Conservation (phyloP, 352 stramenopile species). For the Globisporangium echinulatum region DNA sequence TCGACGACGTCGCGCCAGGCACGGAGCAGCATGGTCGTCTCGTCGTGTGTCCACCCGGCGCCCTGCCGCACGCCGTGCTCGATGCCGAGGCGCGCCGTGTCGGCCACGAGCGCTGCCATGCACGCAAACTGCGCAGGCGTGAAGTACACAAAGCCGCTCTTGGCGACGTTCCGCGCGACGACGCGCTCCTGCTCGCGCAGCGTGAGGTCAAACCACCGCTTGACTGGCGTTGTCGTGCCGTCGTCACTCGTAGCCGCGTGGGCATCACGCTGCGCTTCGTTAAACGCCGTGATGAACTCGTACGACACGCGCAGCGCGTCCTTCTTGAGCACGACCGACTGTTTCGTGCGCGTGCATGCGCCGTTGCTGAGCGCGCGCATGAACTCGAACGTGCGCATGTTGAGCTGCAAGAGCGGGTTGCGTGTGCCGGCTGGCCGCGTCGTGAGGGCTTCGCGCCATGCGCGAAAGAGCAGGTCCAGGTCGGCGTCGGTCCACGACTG, state of each 20-base stretch:
- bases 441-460: conserved; percentile 7
- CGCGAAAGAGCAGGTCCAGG: conserved; percentile 7
- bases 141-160: conserved; percentile 14
- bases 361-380: conserved; percentile 5
- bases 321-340: conserved; percentile 11
- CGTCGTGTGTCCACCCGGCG: conserved; percentile 6
- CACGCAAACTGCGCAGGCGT: conserved; percentile 3
- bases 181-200: conserved; percentile 7
- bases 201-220: conserved; percentile 5
- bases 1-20: conserved; percentile 10
- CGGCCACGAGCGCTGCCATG: conserved; percentile 4
- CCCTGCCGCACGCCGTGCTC: not conserved
- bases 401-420: conserved; percentile 5
- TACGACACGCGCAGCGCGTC: conserved; percentile 9
- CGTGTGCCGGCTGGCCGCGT: not conserved
- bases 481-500: conserved; percentile 9
- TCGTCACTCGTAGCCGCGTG: not conserved
- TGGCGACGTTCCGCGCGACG: conserved; percentile 4
- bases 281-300: conserved; percentile 8
- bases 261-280: not conserved
- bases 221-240: not conserved
- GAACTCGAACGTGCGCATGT: conserved; percentile 9
- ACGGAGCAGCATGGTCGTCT: conserved; percentile 5
- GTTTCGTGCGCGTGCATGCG: conserved; percentile 7
- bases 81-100: not conserved